Conservation (phyloP, 441 rosid species). For the Cnidoscolus chayamansa region DNA sequence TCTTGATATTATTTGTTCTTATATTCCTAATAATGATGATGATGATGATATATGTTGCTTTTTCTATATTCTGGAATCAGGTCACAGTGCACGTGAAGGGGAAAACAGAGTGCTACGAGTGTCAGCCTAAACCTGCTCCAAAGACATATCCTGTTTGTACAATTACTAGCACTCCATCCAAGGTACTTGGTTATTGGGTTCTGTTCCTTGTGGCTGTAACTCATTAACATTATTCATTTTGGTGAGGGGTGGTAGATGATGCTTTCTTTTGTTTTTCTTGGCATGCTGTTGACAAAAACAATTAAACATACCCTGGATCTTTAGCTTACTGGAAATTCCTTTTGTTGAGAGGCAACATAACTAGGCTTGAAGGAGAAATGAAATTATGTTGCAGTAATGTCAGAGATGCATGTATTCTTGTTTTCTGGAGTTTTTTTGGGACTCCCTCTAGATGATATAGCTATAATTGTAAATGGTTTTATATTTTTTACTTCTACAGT, state of each 20-base stretch:
- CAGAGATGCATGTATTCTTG: neutral
- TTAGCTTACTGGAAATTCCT: neutral
- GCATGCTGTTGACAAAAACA: neutral
- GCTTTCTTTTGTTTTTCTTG: neutral
- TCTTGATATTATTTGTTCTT: slow-evolving; percentile 12
- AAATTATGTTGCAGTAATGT: neutral
- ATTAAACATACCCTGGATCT: neutral
- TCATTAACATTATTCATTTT: neutral
- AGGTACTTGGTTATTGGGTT: slow-evolving; percentile 43
- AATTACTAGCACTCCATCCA: slow-evolving; percentile 95
- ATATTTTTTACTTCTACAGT: neutral
- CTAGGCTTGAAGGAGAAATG: neutral
- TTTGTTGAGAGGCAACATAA: neutral
- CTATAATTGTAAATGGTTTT: neutral
- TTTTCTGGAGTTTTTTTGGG: neutral
- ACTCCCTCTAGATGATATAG: neutral
- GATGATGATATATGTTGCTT: slow-evolving; percentile 5
- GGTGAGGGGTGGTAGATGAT: neutral
- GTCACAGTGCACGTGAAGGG: slow-evolving; percentile 92
- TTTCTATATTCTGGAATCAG: slow-evolving; percentile 35
- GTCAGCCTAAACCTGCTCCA: slow-evolving; percentile 95
- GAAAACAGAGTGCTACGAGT: slow-evolving; percentile 90
- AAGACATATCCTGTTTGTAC: slow-evolving; percentile 98
- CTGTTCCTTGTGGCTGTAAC: neutral
- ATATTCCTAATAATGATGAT: slow-evolving; percentile 18